Evolutionary conservation across 164 flowering plant genomes (phyloP), one percentile per base, ranked within the genome.

Genomic region (Saururus chinensis): DNA sequence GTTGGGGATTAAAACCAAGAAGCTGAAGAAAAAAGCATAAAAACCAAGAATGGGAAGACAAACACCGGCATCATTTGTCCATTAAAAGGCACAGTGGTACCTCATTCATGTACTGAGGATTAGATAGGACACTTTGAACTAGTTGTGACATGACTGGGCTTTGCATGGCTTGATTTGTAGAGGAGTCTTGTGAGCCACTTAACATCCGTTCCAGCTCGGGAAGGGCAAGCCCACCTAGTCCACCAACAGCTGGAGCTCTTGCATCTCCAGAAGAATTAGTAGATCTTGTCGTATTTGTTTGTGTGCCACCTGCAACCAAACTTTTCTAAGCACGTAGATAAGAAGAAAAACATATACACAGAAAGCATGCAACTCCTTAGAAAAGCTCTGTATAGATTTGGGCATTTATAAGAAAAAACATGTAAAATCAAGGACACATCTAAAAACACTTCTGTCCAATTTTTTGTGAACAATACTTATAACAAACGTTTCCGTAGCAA

Each of bases 91-190:
- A 40, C 3, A 19, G 37, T 16, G 21, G 10, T 69, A 81, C 88
- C 81, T 81, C 84, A 55, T 80, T 80, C 85, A 84, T 75, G 68
- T 81, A 78, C 59, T 84, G 84, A 52, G 88, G 88, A 53, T 84
- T 75, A 10, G 88, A 81, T 23, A 84, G 75, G 54, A 84, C 40
- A 70, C 72, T 78, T 67, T 90, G 97, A 88, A 86, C 82, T 82
- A 90, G 85, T 71, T 88, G 99, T 7, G 92, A 73, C 42, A 95
- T 63, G 49, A 89, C 89, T 56, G 99, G 99, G 72, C 82, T 91
- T 71, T 90, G 95, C 86, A 95, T 60, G 19, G 88, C 37, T 74
- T 91, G 96, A 65, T 71, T 87, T 73, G 87, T 19, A 60, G 81
- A 51, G 35, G 83, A 20, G 77, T 87, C 96, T 42, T 76, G 88